phyloP scores from a whole-genome alignment of 1,284 basidiomycete species.

The Earliella scabrosa region DNA sequence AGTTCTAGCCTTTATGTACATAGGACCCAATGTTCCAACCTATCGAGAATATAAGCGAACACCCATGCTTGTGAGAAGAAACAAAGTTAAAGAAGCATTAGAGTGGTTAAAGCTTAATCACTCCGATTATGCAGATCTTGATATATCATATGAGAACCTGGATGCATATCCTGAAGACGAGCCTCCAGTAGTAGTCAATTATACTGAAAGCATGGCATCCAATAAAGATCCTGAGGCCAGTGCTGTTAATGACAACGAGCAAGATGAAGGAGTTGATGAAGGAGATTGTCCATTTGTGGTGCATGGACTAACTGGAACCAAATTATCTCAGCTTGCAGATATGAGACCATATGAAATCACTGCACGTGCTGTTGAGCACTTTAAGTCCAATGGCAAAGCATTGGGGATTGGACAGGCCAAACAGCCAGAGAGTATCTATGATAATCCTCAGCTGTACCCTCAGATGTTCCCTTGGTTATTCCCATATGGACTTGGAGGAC shows the following conservation, averaged over 20 bases:
- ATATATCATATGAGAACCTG: slow-evolving; percentile 41
- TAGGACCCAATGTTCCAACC: not conserved
- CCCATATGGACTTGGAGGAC: slow-evolving; percentile 32
- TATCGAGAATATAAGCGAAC: too few relatives aligned
- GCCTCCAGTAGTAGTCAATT: slow-evolving; percentile 38
- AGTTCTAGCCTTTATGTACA: not conserved
- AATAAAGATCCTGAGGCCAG: too few relatives aligned
- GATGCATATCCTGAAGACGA: too few relatives aligned
- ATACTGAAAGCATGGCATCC: slow-evolving; percentile 16
- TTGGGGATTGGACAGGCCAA: slow-evolving; percentile 27
- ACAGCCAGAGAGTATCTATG: too few relatives aligned
- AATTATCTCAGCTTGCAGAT: slow-evolving; percentile 15
- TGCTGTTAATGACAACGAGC: too few relatives aligned
- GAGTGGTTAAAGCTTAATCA: too few relatives aligned
- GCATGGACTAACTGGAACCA: slow-evolving; percentile 36
- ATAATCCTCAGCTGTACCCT: too few relatives aligned
- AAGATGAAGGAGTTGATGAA: slow-evolving; percentile 33
- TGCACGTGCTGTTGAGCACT: slow-evolving; percentile 22
- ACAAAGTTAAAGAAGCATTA: too few relatives aligned
- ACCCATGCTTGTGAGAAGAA: too few relatives aligned
- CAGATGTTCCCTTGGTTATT: too few relatives aligned
- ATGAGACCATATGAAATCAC: slow-evolving; percentile 5
- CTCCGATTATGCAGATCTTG: slow-evolving; percentile 39
- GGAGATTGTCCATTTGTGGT: slow-evolving; percentile 42
- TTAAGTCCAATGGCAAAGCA: slow-evolving; percentile 19